A percentile compares a stretch with the other conserved stretches of the same genome.
Evolutionary conservation across 805 yeast genomes (phyloP).

Genomic region (Ogataea haglerorum): DNA sequence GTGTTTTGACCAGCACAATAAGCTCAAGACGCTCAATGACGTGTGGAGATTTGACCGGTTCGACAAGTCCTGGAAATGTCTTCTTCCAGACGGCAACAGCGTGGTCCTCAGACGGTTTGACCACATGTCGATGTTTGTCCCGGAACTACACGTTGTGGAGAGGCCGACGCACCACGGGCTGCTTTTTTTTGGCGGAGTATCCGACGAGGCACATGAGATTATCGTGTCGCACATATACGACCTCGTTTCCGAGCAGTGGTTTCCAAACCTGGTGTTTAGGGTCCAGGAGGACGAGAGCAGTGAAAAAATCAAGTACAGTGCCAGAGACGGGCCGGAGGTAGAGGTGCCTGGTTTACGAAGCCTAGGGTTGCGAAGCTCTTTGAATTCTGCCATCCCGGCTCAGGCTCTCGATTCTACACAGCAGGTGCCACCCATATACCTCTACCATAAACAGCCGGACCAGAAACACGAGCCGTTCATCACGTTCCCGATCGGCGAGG

Average conservation of each 20-base stretch:
- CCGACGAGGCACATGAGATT: constrained; percentile 33
- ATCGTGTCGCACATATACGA: constrained; percentile 43
- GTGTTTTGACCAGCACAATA: constrained; percentile 36
- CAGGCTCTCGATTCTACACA: constrained; percentile 9
- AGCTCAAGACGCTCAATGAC: constrained; percentile 53
- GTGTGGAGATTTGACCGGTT: constrained; percentile 64
- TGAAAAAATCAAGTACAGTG: background rate
- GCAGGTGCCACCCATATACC: constrained; percentile 10
- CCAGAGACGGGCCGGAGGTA: background rate
- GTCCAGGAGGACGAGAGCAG: background rate
- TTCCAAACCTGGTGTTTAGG: constrained; percentile 6
- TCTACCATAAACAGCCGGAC: background rate
- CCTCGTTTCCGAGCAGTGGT: constrained; percentile 35
- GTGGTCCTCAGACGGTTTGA: constrained; percentile 40
- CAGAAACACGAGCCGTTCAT: constrained; percentile 24
- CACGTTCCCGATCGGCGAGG: constrained; percentile 13
- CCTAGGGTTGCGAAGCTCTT: background rate
- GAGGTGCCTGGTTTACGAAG: background rate
- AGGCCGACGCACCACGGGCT: constrained; percentile 45
- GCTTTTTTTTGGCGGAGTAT: constrained; percentile 52
- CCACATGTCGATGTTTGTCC: constrained; percentile 46
- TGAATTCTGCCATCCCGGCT: background rate
- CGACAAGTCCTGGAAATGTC: constrained; percentile 49
- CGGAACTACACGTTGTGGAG: constrained; percentile 34
- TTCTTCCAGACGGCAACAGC: constrained; percentile 37